These are phyloP conservation scores for Talaromyces pinophilus DNA, from an alignment of 2,329 filamentous ascomycete genomes.

Conservation along the genomic window DNA sequence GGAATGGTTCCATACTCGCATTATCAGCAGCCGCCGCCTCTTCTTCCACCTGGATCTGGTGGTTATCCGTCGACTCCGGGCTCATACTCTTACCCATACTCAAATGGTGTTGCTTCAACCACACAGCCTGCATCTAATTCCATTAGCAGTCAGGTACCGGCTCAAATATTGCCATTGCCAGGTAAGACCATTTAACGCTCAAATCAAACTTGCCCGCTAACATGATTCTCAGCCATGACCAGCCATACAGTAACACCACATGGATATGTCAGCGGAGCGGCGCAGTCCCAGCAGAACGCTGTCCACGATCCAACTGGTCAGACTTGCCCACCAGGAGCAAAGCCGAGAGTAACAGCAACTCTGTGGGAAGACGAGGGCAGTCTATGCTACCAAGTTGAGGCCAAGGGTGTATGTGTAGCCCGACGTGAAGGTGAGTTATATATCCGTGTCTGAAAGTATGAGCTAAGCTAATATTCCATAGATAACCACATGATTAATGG, in stretches of 20 bases:
- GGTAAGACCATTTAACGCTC: conserved; percentile 35
- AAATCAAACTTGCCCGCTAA: conserved; percentile 2
- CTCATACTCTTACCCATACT: conserved; percentile 65
- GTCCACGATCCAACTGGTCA: conserved; percentile 86
- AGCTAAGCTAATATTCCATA: conserved; percentile 38
- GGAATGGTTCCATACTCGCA: conserved; percentile 75
- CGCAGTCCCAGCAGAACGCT: conserved; percentile 48
- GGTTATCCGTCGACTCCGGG: conserved; percentile 62
- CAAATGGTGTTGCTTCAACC: conserved; percentile 74
- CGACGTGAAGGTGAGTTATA: conserved; percentile 74
- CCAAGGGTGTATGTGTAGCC: conserved; percentile 92
- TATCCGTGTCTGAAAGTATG: neutral
- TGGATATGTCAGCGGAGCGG: conserved; percentile 43
- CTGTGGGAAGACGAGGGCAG: conserved; percentile 98
- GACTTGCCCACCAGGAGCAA: conserved; percentile 88
- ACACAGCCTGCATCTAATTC: conserved; percentile 69
- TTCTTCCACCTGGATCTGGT: conserved; percentile 70
- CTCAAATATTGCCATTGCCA: conserved; percentile 70
- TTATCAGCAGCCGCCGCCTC: conserved; percentile 68
- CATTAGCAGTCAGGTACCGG: conserved; percentile 66
- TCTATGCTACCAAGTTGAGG: conserved; percentile 96
- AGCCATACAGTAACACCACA: conserved; percentile 38
- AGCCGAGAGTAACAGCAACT: conserved; percentile 92
- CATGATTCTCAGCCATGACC: conserved; percentile 43
- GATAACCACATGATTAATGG: conserved; percentile 99